Evolutionary conservation across 2,329 filamentous ascomycete genomes (phyloP).

Genomic region (Pleomassaria siparia): DNA sequence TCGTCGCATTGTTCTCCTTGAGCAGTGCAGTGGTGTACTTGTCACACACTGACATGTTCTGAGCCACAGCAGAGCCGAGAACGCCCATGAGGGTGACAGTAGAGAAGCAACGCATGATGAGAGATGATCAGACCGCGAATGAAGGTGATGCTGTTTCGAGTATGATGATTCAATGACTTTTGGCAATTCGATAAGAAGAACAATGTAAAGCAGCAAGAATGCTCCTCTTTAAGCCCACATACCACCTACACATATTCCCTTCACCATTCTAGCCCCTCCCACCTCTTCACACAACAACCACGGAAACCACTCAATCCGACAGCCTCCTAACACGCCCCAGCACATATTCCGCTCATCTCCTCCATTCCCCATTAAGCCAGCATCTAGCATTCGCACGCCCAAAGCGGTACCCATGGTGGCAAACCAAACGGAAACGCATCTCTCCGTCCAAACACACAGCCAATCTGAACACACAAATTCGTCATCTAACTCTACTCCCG

Average conservation of each 20-base stretch:
- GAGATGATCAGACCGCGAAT: not conserved
- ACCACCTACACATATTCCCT: too few species aligned
- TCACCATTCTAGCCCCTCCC: not conserved
- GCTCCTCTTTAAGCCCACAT: not conserved
- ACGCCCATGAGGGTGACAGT: constrained; percentile 7
- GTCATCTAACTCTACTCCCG: not conserved
- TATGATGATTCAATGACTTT: not conserved
- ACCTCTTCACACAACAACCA: not conserved
- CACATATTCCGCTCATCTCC: not conserved
- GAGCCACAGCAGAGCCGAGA: constrained; percentile 6
- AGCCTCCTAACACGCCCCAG: not conserved
- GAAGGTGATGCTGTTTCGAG: not conserved
- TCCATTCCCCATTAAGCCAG: not conserved
- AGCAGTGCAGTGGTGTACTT: constrained; percentile 64
- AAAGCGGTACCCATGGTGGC: not conserved
- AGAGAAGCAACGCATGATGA: constrained; percentile 9
- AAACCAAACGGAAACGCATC: not conserved
- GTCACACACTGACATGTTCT: constrained; percentile 59
- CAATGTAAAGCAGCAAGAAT: too few species aligned
- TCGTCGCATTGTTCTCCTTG: constrained; percentile 60
- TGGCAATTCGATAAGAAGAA: not conserved
- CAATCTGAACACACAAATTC: not conserved
- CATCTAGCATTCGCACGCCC: not conserved
- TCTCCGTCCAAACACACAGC: not conserved
- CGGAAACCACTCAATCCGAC: not conserved